These are phyloP conservation scores for Gossypium ekmanianum DNA, from an alignment of 345 rosid genomes.

Conservation along the genomic window DNA sequence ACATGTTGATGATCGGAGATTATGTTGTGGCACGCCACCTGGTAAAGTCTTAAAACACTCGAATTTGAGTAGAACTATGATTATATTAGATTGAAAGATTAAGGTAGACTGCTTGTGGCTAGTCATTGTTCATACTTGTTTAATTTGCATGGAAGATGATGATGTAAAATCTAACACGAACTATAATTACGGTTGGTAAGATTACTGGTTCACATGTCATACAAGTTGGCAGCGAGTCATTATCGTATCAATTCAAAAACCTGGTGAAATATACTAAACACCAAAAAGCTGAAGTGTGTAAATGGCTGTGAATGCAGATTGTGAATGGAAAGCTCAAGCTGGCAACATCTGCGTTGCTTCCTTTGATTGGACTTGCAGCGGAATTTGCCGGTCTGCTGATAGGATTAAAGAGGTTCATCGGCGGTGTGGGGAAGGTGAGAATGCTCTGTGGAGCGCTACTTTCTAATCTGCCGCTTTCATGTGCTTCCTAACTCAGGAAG, in stretches of 20 bases:
- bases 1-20: conserved; percentile 88
- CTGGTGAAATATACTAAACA: conserved; percentile 18
- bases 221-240: conserved; percentile 18
- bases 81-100: too few species aligned
- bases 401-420: conserved; percentile 88
- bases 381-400: conserved; percentile 85
- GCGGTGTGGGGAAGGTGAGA: conserved; percentile 92
- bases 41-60: conserved; percentile 40
- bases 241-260: conserved; percentile 23
- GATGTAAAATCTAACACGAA: conserved; percentile 3
- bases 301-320: conserved; percentile 44
- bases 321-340: conserved; percentile 98
- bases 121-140: background rate
- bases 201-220: conserved; percentile 23
- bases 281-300: conserved; percentile 25
- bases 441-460: conserved; percentile 76
- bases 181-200: background rate
- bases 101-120: background rate
- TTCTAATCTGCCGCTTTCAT: conserved; percentile 29
- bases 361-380: conserved; percentile 96
- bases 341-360: conserved; percentile 95
- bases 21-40: conserved; percentile 98
- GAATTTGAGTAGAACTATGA: background rate
- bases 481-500: conserved; percentile 43
- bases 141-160: background rate